Base-by-base conservation (phyloP, 257 asterid genomes). In the Scutellaria barbata region DNA sequence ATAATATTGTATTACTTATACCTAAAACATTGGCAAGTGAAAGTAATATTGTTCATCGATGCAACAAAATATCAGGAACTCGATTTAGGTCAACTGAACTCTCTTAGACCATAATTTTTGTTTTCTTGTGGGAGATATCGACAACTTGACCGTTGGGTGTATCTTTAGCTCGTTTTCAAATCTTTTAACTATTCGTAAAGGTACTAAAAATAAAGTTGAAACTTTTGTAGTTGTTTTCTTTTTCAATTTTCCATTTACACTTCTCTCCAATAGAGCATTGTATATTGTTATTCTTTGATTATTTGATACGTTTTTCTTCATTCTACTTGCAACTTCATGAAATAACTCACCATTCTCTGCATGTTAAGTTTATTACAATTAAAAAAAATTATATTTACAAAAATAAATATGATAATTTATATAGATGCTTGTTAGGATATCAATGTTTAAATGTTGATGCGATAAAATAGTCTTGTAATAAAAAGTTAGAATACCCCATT, bases 251-350 rank as follows among this genome's bases (percentile, higher is more conserved):
- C 55, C 55, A 14, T 50, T 50, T 13, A 50, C 22, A n/a, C 55
- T 50, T 6, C 55, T 50, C 55, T 50, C 22, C 55, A 50, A 50
- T n/a, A n/a, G n/a, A n/a, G n/a, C n/a, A n/a, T n/a, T n/a, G n/a
- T n/a, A n/a, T n/a, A n/a, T n/a, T n/a, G n/a, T n/a, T n/a, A n/a
- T n/a, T n/a, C n/a, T n/a, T n/a, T n/a, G 16, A 5, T 5, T 12
- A 47, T 47, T 47, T 47, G 53, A 47, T 47, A 47, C 2, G n/a
- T 47, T 47, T 47, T 47, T 47, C 53, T 47, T 47, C 16, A 11
- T 47, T 47, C 53, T 47, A 11, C 53, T 47, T 10, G 53, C 6
- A 1, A 47, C 53, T 47, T 47, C 53, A 10, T 47, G 5, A 47
- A 47, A 20, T 20, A 20, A 20, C 25, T 20, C 25, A 20, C 25